Evolutionary conservation across 2,329 filamentous ascomycete species (phyloP).

Genomic region (Ophiocordyceps camponoti-floridani): DNA sequence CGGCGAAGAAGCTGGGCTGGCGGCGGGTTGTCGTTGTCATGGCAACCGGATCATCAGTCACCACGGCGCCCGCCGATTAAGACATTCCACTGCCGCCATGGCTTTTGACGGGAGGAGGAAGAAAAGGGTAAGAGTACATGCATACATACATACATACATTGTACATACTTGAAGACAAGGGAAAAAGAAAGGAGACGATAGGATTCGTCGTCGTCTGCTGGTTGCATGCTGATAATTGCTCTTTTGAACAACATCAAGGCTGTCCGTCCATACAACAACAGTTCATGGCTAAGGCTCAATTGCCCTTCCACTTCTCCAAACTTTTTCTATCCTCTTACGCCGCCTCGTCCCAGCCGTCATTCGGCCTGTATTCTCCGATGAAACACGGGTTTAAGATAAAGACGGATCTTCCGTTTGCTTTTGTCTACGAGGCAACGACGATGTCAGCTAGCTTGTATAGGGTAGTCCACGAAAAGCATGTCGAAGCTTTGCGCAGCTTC

Average conservation of each 20-base stretch:
- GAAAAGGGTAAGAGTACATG: not conserved
- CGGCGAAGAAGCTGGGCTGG: constrained; percentile 5
- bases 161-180: too few species aligned
- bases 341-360: not conserved
- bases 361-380: not conserved
- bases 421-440: not conserved
- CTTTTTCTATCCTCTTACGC: not conserved
- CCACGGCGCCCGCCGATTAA: constrained; percentile 4
- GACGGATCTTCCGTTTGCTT: not conserved
- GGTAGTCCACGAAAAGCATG: not conserved
- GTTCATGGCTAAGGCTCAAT: too few species aligned
- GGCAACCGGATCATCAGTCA: constrained; percentile 11
- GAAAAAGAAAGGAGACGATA: not conserved
- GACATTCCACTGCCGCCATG: constrained; percentile 1
- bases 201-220: too few species aligned
- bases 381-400: not conserved
- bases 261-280: too few species aligned
- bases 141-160: not conserved
- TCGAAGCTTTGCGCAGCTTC: not conserved
- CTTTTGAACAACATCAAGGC: too few species aligned
- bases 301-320: too few species aligned
- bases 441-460: not conserved
- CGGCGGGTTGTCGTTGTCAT: constrained; percentile 16
- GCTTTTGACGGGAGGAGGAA: not conserved
- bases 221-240: too few species aligned